Conservation (phyloP, 352 stramenopile genomes). For the Proteromonas lacertae region DNA sequence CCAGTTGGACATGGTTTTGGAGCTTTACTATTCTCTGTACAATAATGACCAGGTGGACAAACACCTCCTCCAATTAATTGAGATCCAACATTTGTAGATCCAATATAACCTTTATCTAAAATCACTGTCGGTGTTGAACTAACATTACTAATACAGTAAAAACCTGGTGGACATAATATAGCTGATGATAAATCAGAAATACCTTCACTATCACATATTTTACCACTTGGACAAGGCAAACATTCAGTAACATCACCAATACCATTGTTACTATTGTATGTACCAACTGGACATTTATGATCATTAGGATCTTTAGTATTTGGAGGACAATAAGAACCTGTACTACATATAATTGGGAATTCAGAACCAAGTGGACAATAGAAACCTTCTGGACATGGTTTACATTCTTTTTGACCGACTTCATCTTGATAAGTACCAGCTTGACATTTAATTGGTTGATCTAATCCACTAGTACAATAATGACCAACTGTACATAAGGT, state of each 20-base stretch:
- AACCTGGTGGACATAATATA: slow-evolving; percentile 7
- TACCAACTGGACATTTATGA: slow-evolving; percentile 8
- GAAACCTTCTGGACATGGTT: slow-evolving; percentile 11
- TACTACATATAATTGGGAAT: neutral
- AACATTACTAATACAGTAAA: slow-evolving; percentile 8
- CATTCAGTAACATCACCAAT: slow-evolving; percentile 4
- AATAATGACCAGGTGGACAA: slow-evolving; percentile 12
- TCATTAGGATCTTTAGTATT: slow-evolving; percentile 4
- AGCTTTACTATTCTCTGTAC: slow-evolving; percentile 6
- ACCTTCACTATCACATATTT: slow-evolving; percentile 9
- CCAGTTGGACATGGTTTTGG: slow-evolving; percentile 8
- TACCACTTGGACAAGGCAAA: slow-evolving; percentile 6
- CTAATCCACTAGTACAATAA: slow-evolving; percentile 27
- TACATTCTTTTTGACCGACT: slow-evolving; percentile 22
- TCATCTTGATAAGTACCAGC: slow-evolving; percentile 32
- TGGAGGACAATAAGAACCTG: slow-evolving; percentile 7
- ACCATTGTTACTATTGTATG: slow-evolving; percentile 7
- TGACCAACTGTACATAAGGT: too few relatives aligned
- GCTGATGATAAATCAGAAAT: slow-evolving; percentile 5
- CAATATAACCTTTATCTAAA: slow-evolving; percentile 2
- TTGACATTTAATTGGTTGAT: slow-evolving; percentile 18
- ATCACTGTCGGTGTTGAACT: slow-evolving; percentile 5
- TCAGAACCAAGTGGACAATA: neutral
- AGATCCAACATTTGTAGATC: neutral
- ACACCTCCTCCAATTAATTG: slow-evolving; percentile 1